A percentile compares a stretch with the other conserved stretches of the same genome.
Conservation (phyloP, 2,329 filamentous ascomycete species). For the Epicoccum sorghinum region DNA sequence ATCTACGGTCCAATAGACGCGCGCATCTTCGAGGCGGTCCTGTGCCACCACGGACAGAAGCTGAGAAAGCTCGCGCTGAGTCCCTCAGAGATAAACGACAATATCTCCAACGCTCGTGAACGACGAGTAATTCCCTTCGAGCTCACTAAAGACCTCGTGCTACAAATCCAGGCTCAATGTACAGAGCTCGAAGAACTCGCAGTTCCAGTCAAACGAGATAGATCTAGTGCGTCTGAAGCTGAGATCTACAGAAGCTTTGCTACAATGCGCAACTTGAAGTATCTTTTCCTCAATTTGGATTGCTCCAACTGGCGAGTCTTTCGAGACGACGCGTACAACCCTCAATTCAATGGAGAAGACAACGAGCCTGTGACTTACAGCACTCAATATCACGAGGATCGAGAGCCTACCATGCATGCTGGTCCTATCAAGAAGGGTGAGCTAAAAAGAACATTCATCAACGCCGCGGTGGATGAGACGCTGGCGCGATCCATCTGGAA, state of each 20-base stretch:
- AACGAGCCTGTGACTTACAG: slow-evolving; percentile 1
- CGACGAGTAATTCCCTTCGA: slow-evolving; percentile 22
- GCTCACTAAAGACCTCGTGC: slow-evolving; percentile 19
- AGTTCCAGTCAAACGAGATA: slow-evolving; percentile 24
- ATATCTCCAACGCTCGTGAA: background rate
- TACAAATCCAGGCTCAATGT: slow-evolving; percentile 21
- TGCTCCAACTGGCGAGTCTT: slow-evolving; percentile 21
- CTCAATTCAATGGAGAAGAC: slow-evolving; percentile 20
- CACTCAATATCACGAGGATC: too few species aligned
- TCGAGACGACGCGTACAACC: slow-evolving; percentile 19
- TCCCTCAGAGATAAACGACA: background rate
- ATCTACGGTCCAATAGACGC: slow-evolving; percentile 20
- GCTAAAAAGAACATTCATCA: slow-evolving; percentile 23
- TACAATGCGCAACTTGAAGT: slow-evolving; percentile 19
- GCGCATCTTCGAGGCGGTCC: slow-evolving; percentile 19
- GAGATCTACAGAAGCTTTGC: slow-evolving; percentile 25
- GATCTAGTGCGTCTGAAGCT: slow-evolving; percentile 22
- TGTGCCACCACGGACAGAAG: slow-evolving; percentile 12
- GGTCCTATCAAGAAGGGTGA: slow-evolving; percentile 10
- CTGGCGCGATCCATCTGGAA: slow-evolving; percentile 29
- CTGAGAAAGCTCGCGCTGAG: background rate
- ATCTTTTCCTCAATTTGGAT: slow-evolving; percentile 24
- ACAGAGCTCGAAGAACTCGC: slow-evolving; percentile 24
- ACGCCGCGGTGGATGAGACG: slow-evolving; percentile 29
- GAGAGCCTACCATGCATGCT: too few species aligned